Evolutionary conservation across 371 early-diverging fungal genomes (phyloP), one percentile per base, ranked within the genome.

Genomic region (Mortierella sp.): DNA sequence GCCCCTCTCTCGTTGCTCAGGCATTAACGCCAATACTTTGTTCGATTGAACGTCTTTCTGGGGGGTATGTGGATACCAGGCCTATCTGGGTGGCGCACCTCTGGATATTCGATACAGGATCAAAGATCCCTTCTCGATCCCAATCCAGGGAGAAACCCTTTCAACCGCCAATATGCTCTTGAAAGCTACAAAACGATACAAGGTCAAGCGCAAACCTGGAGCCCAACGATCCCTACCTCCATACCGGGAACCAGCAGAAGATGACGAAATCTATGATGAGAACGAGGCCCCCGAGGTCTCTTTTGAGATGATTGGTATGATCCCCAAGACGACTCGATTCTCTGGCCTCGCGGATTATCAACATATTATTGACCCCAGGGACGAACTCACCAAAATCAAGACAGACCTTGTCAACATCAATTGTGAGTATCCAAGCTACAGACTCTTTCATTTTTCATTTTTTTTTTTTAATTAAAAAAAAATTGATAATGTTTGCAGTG

Each of bases 311-410:
- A 57, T 72, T 1, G 80, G 80, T 14, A 12, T 29, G 14, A 70
- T 73, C 51, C 59, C 70, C 21, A 73, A 70, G 62, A 80, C 80
- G 0, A 44, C 55, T 1, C 70, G 80, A 4, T 80, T 80, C 30
- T 37, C 64, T 18, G 74, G 74, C 16, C 57, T 80, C 15, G 80
- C 80, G 1, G 80, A 80, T 14, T 80, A 66, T 48, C 80, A 80
- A 55, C 67, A 67, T 37, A 66, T 73, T 25, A 64, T 80, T 7
- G 80, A 80, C 46, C 74, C 74, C 15, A 57, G 55, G 43, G 74
- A 80, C 7, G 70, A 68, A 56, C 30, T 80, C 23, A 50, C 65
- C 29, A 60, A 61, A 14, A 57, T 80, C 66, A 80, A 80, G 28
- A 50, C 55, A 6, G 80, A 80, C 52, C 51, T 80, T 15, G 21